These are phyloP conservation scores for Podila horticola DNA, from an alignment of 192 early-diverging fungal species.

Conservation along the genomic window DNA sequence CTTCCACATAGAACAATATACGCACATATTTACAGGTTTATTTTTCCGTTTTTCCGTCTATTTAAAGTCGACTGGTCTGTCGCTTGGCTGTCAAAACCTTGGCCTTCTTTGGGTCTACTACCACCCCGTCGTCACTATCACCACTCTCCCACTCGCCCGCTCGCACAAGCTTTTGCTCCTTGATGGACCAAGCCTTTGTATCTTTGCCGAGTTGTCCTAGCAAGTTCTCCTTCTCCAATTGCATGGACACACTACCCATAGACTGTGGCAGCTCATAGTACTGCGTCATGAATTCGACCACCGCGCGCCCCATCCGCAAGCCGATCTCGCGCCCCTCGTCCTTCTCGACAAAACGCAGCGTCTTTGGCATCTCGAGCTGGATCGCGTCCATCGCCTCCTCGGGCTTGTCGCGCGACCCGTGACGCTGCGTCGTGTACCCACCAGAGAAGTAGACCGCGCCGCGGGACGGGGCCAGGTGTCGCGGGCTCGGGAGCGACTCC, in stretches of 20 bases:
- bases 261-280: conserved; percentile 14
- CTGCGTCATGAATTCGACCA: conserved; percentile 15
- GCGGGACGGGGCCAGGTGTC: conserved; percentile 6
- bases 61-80: too few relatives aligned
- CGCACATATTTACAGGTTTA: too few relatives aligned
- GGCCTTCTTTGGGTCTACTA: too few relatives aligned
- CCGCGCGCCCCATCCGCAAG: conserved; percentile 26
- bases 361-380: conserved; percentile 40
- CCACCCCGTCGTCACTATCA: too few relatives aligned
- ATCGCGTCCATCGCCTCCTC: conserved; percentile 22
- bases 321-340: conserved; percentile 29
- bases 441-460: conserved; percentile 27
- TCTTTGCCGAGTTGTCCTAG: too few relatives aligned
- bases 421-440: conserved; percentile 27
- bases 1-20: too few relatives aligned
- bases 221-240: too few relatives aligned
- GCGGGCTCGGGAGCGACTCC: conserved; percentile 19
- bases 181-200: too few relatives aligned
- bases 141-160: too few relatives aligned
- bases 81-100: too few relatives aligned
- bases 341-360: conserved; percentile 19
- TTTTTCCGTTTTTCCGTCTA: too few relatives aligned
- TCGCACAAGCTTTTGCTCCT: too few relatives aligned
- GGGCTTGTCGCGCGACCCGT: conserved; percentile 11
- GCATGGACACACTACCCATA: background rate